Conservation (phyloP, 257 asterid species). For the Gentiana straminea region DNA sequence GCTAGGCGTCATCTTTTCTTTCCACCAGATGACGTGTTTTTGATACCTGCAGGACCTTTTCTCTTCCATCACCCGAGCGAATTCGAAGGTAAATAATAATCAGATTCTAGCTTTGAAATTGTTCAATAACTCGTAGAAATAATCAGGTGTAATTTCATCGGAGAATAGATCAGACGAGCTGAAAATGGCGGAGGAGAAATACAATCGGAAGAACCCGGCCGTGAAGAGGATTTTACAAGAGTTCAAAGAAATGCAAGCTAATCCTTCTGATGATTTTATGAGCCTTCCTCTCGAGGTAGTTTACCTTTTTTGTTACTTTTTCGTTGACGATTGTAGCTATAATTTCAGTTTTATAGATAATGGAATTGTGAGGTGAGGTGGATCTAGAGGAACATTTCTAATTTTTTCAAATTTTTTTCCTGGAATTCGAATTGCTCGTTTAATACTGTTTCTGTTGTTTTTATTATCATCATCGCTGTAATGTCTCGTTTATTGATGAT, state of each 20-base stretch:
- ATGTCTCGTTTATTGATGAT: background rate
- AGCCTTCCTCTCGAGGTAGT: constrained; percentile 91
- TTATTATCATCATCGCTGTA: too few relatives aligned
- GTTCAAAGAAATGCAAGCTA: constrained; percentile 88
- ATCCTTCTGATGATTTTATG: constrained; percentile 87
- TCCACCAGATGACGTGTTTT: background rate
- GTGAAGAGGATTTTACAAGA: constrained; percentile 95
- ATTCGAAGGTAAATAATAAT: too few relatives aligned
- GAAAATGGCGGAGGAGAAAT: constrained; percentile 69
- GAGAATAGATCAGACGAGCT: background rate
- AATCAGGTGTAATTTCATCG: constrained; percentile 26
- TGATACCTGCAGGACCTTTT: too few relatives aligned
- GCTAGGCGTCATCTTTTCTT: too few relatives aligned
- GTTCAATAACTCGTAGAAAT: constrained; percentile 5
- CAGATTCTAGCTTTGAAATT: background rate
- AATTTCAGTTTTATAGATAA: too few relatives aligned
- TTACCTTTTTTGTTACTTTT: background rate
- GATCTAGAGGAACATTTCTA: background rate
- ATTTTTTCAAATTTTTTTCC: background rate
- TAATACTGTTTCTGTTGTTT: background rate
- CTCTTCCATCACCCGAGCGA: too few relatives aligned
- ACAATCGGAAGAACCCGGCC: constrained; percentile 76
- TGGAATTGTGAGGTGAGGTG: background rate
- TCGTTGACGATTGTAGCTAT: background rate
- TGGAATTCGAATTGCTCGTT: background rate